Base-by-base conservation (phyloP, 2,329 filamentous ascomycete species). In the Calonectria crousiana region DNA sequence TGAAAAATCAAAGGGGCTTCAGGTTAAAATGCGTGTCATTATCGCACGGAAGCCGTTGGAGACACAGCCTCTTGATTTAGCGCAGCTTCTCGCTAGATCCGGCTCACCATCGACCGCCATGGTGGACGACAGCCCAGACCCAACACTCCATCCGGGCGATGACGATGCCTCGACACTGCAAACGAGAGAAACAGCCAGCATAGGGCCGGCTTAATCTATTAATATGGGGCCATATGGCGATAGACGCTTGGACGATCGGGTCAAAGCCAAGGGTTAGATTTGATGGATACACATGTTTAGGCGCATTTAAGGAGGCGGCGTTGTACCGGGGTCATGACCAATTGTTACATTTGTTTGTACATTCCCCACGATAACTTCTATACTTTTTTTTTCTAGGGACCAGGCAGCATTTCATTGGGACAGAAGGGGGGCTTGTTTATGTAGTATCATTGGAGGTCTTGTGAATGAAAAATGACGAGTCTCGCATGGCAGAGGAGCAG, bases 1-100 rank as follows among this genome's bases (percentile, higher is more conserved):
- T 0, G 83, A 84, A 44, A 85, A 84, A 70, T 83, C 82, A 9
- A 86, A 86, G 67, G 83, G 84, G 0, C 86, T 91, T 51, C 82
- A 86, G 10, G 78, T 89, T 71, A 89, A 88, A 74, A 83, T 90
- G 73, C 84, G 87, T 11, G 86, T 90, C 11, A 76, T 91, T 23
- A 84, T 86, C 13, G 90, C 85, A 4, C 86, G 88, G 75, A 91
- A 91, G 78, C 90, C 90, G 13, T 56, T 79, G 3, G 79, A 84
- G 67, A 77, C 79, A 13, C 75, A 79, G 11, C 74, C 74, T n/a
- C 69, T 74, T 13, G 76, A 79, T 18, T 56, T 79, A 30, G 77
- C 76, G 20, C 66, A 76, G 26, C 71, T 76, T 18, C 8, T 78
- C 10, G 76, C 69, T 26, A 71, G 74, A 52, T 69, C 73, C 20